Percentiles rank a stretch among this genome's conserved stretches.
These are phyloP conservation scores for Penicillium sp. DNA, from an alignment of 2,329 filamentous ascomycete genomes.

Conservation along the genomic window DNA sequence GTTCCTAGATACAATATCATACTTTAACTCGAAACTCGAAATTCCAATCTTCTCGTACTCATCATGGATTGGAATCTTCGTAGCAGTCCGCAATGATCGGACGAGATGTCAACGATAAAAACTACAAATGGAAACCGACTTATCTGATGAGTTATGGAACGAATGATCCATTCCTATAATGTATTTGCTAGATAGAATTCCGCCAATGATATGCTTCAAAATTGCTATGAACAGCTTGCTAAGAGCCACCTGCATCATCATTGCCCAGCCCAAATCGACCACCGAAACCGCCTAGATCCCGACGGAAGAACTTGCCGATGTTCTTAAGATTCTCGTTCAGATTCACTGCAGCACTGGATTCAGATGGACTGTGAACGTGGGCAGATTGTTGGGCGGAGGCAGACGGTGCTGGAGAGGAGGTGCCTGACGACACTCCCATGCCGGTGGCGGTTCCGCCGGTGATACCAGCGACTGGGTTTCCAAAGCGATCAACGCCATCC, in stretches of 20 bases:
- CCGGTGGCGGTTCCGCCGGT: conserved; percentile 24
- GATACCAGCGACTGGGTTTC: conserved; percentile 48
- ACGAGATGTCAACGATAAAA: too few species aligned
- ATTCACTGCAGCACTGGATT: conserved; percentile 53
- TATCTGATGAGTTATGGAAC: too few species aligned
- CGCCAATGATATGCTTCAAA: background rate
- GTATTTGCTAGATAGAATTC: too few species aligned
- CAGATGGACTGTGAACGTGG: conserved; percentile 19
- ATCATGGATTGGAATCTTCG: too few species aligned
- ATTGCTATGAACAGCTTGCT: background rate
- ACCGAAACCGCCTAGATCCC: conserved; percentile 74
- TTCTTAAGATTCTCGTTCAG: conserved; percentile 93
- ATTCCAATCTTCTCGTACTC: too few species aligned
- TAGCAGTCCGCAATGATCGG: too few species aligned
- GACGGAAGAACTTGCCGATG: conserved; percentile 91
- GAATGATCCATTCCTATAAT: too few species aligned
- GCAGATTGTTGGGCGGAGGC: conserved; percentile 19
- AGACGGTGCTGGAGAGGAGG: conserved; percentile 23
- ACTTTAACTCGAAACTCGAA: too few species aligned
- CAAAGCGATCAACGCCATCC: conserved; percentile 74
- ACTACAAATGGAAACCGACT: too few species aligned
- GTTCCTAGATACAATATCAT: too few species aligned
- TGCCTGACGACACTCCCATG: conserved; percentile 22
- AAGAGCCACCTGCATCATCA: conserved; percentile 15
- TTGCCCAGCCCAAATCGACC: conserved; percentile 56